A percentile compares a stretch with the other conserved stretches of the same genome.
These are phyloP conservation scores for Neofusicoccum laricinum DNA, from an alignment of 2,329 filamentous ascomycete genomes.

Conservation along the genomic window DNA sequence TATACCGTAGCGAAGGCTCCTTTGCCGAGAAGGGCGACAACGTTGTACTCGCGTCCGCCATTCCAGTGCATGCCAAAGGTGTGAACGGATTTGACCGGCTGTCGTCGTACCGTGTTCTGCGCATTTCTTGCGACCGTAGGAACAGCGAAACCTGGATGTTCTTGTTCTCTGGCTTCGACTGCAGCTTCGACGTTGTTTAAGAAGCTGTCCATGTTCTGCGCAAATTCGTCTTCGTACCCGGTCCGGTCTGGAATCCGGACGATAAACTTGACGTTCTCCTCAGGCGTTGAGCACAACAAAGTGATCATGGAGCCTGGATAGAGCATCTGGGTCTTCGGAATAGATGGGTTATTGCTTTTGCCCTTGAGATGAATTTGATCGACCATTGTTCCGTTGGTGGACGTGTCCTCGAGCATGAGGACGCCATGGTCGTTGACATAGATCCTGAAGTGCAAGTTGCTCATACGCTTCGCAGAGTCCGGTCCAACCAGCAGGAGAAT, in stretches of 20 bases:
- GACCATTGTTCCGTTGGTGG: conserved; percentile 92
- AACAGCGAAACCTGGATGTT: neutral
- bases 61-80: conserved; percentile 71
- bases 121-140: neutral
- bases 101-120: neutral
- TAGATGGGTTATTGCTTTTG: conserved; percentile 29
- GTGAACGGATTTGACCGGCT: conserved; percentile 24
- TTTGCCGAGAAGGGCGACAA: conserved; percentile 77
- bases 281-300: conserved; percentile 54
- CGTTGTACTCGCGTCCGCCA: conserved; percentile 81
- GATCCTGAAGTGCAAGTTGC: conserved; percentile 95
- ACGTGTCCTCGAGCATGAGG: conserved; percentile 89
- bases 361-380: conserved; percentile 66
- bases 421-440: conserved; percentile 82
- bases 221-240: conserved; percentile 65
- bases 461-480: conserved; percentile 71
- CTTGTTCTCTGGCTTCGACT: neutral
- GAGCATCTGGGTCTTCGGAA: conserved; percentile 60
- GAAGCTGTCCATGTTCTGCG: conserved; percentile 67
- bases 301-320: conserved; percentile 70
- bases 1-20: conserved; percentile 95
- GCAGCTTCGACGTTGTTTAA: conserved; percentile 36
- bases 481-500: conserved; percentile 53
- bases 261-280: conserved; percentile 73
- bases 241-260: conserved; percentile 76